Evolutionary conservation across 2,329 filamentous ascomycete species (phyloP), one percentile per base, ranked within the genome.

Genomic region (Camillea tinctor): DNA sequence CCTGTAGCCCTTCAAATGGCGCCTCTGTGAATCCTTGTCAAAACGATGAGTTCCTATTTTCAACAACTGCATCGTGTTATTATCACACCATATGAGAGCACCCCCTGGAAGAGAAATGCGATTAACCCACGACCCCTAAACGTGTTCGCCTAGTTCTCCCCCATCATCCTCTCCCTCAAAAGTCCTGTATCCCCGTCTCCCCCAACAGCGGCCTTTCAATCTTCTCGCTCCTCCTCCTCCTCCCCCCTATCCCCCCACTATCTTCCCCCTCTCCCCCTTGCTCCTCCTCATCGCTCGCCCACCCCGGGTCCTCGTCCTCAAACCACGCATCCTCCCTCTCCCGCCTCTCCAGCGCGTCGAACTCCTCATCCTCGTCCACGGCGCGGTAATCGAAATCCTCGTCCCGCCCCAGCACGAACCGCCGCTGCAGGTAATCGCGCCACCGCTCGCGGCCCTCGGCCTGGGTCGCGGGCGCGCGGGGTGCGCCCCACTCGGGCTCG

Each of bases 241-340:
- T 68, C 59, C 74, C 56, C 52, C 62, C 50, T 75, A 61, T 53
- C 61, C 60, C 66, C 13, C 68, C 63, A n/a, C 55, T 58, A 6
- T 52, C 62, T 13, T 62, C 57, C 75, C 64, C 55, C 62, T 62
- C 66, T 13, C 68, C 64, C 19, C 56, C 60, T 6, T 52, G 60
- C 9, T 59, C 66, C 6, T 72, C 73, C 13, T 72, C 74, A 2
- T 79, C 81, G 48, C 79, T 78, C 26, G 83, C 79, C 84, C 88
- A 92, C 53, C 81, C 81, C 0, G 90, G 88, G 67, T 91, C 88
- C 78, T 96, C 89, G 5, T 87, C 86, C 21, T 93, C 91, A 71
- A 96, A 93, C 79, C 91, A 96, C 20, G 81, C 82, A 44, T 96
- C 91, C 73, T 94, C 83, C 15, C 79, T 79, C 56, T 89, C 87